Conservation (phyloP, 768 basidiomycete species). For the Gloeophyllum trabeum region DNA sequence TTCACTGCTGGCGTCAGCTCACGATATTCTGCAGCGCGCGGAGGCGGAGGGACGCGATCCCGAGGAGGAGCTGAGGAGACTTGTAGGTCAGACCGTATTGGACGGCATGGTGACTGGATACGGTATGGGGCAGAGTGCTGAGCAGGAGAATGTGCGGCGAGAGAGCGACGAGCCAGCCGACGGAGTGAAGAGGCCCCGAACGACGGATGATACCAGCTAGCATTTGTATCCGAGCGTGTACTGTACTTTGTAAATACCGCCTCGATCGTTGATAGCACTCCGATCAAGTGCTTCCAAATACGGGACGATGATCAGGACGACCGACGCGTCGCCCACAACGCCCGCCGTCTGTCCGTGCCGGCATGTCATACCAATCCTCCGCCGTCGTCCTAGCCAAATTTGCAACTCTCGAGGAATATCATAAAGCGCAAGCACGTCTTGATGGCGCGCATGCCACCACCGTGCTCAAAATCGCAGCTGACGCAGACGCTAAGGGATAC, state of each 20-base stretch:
- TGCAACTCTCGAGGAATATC: slow-evolving; percentile 6
- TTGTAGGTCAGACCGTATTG: slow-evolving; percentile 55
- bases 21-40: slow-evolving; percentile 54
- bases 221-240: slow-evolving; percentile 3
- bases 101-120: slow-evolving; percentile 56
- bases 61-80: slow-evolving; percentile 50
- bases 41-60: slow-evolving; percentile 50
- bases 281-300: no score
- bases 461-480: slow-evolving; percentile 36
- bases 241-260: no score
- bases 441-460: slow-evolving; percentile 25
- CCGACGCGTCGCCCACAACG: no score
- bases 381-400: slow-evolving; percentile 14
- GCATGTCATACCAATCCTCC: slow-evolving; percentile 12
- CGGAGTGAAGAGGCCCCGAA: slow-evolving; percentile 15
- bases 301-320: no score
- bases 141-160: slow-evolving; percentile 9
- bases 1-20: slow-evolving; percentile 51
- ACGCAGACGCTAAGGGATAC: slow-evolving; percentile 58
- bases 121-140: slow-evolving; percentile 25
- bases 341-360: no score
- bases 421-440: slow-evolving; percentile 1
- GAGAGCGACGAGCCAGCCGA: slow-evolving; percentile 13
- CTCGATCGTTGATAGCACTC: no score
- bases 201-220: slow-evolving; percentile 7